A percentile compares a stretch with the other conserved stretches of the same genome.
Conservation (phyloP, 257 asterid species). For the Osmanthus fragrans region DNA sequence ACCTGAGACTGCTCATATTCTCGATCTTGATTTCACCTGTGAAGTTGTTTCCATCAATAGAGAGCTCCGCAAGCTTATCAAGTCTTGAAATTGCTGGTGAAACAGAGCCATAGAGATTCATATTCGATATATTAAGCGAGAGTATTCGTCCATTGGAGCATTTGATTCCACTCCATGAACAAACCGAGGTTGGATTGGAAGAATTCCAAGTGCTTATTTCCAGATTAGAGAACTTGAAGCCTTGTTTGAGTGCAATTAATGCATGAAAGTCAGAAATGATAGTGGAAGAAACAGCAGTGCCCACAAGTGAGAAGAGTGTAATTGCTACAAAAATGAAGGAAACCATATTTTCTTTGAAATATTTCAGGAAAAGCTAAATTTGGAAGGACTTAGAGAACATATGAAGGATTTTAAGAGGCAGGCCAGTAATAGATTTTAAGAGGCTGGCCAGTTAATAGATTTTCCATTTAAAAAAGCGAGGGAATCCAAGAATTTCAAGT, state of each 20-base stretch:
- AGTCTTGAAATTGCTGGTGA: constrained; percentile 67
- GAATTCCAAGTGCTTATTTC: constrained; percentile 56
- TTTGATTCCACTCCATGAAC: constrained; percentile 76
- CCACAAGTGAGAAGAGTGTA: constrained; percentile 40
- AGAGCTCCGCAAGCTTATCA: constrained; percentile 59
- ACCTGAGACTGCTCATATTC: constrained; percentile 54
- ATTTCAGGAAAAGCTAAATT: constrained; percentile 44
- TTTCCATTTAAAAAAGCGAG: constrained; percentile 42
- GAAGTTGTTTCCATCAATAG: constrained; percentile 90
- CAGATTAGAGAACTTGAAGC: constrained; percentile 40
- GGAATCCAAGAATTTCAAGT: constrained; percentile 58
- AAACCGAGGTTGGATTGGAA: constrained; percentile 54
- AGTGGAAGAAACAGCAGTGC: constrained; percentile 47
- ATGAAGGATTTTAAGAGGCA: constrained; percentile 40
- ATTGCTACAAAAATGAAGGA: constrained; percentile 36
- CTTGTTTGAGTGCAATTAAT: constrained; percentile 52
- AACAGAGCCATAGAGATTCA: constrained; percentile 74
- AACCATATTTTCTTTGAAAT: constrained; percentile 45
- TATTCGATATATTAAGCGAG: constrained; percentile 61
- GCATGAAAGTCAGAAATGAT: constrained; percentile 64
- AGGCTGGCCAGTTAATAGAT: constrained; percentile 31
- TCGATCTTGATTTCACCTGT: constrained; percentile 77
- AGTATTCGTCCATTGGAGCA: constrained; percentile 63
- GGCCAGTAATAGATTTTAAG: constrained; percentile 38
- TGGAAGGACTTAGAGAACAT: constrained; percentile 47